A percentile compares a stretch with the other conserved stretches of the same genome.
phyloP scores from a whole-genome alignment of 768 basidiomycete species.

The Panaeolus papilionaceus region DNA sequence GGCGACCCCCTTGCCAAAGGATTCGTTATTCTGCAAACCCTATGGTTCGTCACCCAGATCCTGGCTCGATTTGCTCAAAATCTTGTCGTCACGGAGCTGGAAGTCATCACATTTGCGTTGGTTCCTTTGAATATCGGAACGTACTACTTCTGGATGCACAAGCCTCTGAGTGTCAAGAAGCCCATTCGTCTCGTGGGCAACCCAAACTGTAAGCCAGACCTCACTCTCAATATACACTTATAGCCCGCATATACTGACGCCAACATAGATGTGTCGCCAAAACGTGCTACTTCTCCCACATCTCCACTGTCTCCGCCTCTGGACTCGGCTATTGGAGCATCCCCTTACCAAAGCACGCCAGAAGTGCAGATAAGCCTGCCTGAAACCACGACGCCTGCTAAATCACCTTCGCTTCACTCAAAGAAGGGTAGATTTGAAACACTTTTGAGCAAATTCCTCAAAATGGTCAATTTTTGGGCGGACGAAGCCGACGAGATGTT shows the following conservation, averaged over 20 bases:
- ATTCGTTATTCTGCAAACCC: slow-evolving; percentile 25
- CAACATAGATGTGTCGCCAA: background rate
- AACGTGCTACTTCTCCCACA: background rate
- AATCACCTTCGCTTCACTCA: background rate
- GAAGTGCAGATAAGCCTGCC: too few relatives aligned
- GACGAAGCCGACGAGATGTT: background rate
- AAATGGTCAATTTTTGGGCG: background rate
- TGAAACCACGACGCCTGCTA: too few relatives aligned
- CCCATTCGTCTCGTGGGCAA: background rate
- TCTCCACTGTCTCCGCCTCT: background rate
- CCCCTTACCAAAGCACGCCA: background rate
- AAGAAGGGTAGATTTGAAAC: background rate
- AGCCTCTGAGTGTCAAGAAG: slow-evolving; percentile 24
- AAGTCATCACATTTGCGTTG: slow-evolving; percentile 25
- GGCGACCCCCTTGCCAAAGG: slow-evolving; percentile 24
- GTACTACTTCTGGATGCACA: slow-evolving; percentile 27
- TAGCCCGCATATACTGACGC: background rate
- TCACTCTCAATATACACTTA: background rate
- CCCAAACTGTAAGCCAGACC: background rate
- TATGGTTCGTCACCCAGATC: slow-evolving; percentile 29
- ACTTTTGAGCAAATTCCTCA: background rate
- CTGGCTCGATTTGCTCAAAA: slow-evolving; percentile 21
- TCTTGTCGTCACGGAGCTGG: slow-evolving; percentile 26
- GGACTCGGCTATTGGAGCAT: background rate
- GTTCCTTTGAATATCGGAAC: slow-evolving; percentile 23